Percentiles rank a stretch among this genome's conserved stretches.
These are phyloP conservation scores for Oryza glaberrima DNA, from an alignment of 176 grass and related monocot genomes.

Conservation along the genomic window DNA sequence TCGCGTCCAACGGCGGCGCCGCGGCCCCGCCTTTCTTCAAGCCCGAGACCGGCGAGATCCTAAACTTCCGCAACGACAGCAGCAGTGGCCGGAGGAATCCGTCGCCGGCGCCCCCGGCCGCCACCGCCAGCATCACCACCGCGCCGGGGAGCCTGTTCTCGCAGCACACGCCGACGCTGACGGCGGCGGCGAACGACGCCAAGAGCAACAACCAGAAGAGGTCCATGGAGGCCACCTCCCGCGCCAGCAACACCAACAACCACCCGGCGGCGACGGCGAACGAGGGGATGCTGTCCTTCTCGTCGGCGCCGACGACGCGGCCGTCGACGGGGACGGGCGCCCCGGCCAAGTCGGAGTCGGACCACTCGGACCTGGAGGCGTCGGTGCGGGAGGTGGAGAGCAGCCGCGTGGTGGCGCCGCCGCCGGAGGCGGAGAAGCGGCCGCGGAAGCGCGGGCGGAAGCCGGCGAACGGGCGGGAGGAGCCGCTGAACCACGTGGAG, in stretches of 20 bases:
- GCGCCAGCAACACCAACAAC: constrained; percentile 77
- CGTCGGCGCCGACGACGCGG: constrained; percentile 56
- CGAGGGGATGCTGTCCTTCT: constrained; percentile 96
- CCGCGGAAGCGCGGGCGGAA: constrained; percentile 90
- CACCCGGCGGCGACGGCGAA: constrained; percentile 44
- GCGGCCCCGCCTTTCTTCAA: constrained; percentile 62
- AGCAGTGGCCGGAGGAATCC: constrained; percentile 52
- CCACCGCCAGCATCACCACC: constrained; percentile 50
- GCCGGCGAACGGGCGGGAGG: constrained; percentile 95
- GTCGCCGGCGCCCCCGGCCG: constrained; percentile 50
- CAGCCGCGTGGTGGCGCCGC: constrained; percentile 68
- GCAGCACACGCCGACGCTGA: constrained; percentile 57
- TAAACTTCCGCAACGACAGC: constrained; percentile 69
- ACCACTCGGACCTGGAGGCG: constrained; percentile 89
- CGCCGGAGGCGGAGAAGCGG: constrained; percentile 84
- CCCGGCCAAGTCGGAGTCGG: constrained; percentile 73
- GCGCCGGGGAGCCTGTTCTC: constrained; percentile 74
- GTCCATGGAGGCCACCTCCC: constrained; percentile 84
- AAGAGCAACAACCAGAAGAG: constrained; percentile 67
- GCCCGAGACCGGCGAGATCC: constrained; percentile 81
- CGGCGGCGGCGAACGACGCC: constrained; percentile 39
- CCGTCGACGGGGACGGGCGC: constrained; percentile 56
- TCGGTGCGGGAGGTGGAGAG: constrained; percentile 92
- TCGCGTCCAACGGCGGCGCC: constrained; percentile 48
- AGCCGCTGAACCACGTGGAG: constrained; percentile 94